Evolutionary conservation across 768 basidiomycete genomes (phyloP).

Genomic region (Tylopilus rubrobrunneus): DNA sequence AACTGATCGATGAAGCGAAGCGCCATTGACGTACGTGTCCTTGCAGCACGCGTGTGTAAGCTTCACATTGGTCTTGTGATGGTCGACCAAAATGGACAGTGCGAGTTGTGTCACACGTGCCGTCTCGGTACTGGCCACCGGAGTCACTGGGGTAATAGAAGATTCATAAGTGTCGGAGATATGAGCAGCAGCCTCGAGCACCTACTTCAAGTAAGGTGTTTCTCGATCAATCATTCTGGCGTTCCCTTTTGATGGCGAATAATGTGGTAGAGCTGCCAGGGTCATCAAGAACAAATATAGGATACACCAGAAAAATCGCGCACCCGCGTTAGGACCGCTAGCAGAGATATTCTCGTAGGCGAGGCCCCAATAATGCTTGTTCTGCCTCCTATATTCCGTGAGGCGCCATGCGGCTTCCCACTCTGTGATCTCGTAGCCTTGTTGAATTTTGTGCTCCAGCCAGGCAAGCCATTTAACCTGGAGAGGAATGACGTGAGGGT

Average conservation of each 20-base stretch:
- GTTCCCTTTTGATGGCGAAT: constrained; percentile 66
- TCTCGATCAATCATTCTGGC: constrained; percentile 74
- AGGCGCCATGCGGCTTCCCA: constrained; percentile 87
- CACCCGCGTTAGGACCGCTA: constrained; percentile 80
- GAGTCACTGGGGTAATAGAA: constrained; percentile 62
- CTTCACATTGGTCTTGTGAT: constrained; percentile 79
- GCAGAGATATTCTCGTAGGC: constrained; percentile 91
- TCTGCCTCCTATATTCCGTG: constrained; percentile 67
- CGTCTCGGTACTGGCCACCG: constrained; percentile 86
- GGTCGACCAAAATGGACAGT: constrained; percentile 88
- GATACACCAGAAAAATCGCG: constrained; percentile 13
- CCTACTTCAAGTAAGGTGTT: constrained; percentile 86
- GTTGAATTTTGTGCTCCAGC: constrained; percentile 75
- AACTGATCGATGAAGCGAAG: constrained; percentile 12
- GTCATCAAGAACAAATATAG: background rate
- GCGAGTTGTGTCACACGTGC: constrained; percentile 82
- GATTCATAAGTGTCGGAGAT: constrained; percentile 13
- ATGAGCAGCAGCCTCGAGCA: constrained; percentile 10
- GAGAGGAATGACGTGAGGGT: constrained; percentile 9
- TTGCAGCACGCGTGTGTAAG: constrained; percentile 93
- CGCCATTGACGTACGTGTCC: constrained; percentile 71
- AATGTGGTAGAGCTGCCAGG: constrained; percentile 79
- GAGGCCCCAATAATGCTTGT: constrained; percentile 75
- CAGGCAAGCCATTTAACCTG: constrained; percentile 84
- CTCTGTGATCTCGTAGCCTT: constrained; percentile 83